Conservation (phyloP, 164 flowering plant genomes). For the Litsea cubeba region DNA sequence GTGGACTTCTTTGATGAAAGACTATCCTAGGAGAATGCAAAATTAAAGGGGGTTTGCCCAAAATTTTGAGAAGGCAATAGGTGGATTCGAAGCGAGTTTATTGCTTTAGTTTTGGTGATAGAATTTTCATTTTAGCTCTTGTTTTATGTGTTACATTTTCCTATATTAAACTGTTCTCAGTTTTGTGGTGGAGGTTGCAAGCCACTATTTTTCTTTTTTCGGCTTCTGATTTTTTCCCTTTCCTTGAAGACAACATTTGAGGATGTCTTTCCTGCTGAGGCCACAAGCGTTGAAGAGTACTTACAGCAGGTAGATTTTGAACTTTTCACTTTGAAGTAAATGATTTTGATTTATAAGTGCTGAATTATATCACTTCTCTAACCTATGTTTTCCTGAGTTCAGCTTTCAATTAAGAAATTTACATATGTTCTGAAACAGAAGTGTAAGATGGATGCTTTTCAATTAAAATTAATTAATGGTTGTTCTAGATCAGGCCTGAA, state of each 20-base stretch:
- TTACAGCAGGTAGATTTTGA: conserved; percentile 71
- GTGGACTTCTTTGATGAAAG: no score
- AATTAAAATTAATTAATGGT: not conserved
- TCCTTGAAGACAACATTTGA: conserved; percentile 78
- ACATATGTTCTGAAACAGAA: not conserved
- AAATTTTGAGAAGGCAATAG: no score
- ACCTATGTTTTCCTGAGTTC: not conserved
- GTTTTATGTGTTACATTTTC: no score
- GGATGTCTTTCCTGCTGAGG: conserved; percentile 96
- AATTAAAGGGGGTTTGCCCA: no score
- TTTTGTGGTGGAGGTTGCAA: no score
- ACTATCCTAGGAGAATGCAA: no score
- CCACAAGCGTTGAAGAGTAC: conserved; percentile 87
- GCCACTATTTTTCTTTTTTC: not conserved
- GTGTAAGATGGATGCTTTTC: not conserved
- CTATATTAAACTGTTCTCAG: no score
- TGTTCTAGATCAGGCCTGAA: not conserved
- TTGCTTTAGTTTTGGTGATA: no score
- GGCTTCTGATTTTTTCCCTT: not conserved
- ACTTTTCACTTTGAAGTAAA: not conserved
- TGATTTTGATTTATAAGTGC: not conserved
- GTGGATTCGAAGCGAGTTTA: no score
- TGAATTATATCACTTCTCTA: not conserved
- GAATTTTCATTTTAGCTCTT: no score
- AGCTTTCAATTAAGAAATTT: not conserved